Conservation (phyloP, 2,329 filamentous ascomycete species). For the Salinomyces thailandicus region DNA sequence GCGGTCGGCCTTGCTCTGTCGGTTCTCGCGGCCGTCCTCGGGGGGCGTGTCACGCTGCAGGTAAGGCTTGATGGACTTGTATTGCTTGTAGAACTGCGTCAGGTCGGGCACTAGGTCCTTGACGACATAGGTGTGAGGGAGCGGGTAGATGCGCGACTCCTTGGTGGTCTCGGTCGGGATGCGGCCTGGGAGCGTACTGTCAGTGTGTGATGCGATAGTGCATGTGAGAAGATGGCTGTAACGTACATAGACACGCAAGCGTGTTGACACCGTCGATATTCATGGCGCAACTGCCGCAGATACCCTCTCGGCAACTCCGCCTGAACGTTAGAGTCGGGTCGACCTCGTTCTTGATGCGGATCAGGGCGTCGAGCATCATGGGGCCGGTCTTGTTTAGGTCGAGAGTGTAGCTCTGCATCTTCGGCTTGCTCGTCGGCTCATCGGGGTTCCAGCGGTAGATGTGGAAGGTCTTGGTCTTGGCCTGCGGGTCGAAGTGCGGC, state of each 20-base stretch:
- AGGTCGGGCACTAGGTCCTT: slow-evolving; percentile 97
- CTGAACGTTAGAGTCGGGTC: slow-evolving; percentile 95
- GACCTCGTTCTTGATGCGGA: slow-evolving; percentile 98
- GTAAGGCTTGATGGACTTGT: slow-evolving; percentile 99
- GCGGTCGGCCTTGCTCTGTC: slow-evolving; percentile 82
- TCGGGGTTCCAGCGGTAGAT: slow-evolving; percentile 99
- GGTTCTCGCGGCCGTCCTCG: slow-evolving; percentile 80
- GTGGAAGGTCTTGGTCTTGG: slow-evolving; percentile 84
- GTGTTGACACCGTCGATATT: slow-evolving; percentile 99
- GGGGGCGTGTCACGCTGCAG: slow-evolving; percentile 81
- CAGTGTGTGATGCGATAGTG: slow-evolving; percentile 4
- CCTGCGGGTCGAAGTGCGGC: slow-evolving; percentile 45
- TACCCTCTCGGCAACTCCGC: slow-evolving; percentile 91
- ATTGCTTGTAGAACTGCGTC: slow-evolving; percentile 99
- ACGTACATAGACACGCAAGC: slow-evolving; percentile 89
- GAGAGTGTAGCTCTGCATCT: slow-evolving; percentile 88
- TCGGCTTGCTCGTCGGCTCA: slow-evolving; percentile 79
- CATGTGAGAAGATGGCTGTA: neutral
- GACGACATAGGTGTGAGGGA: slow-evolving; percentile 97
- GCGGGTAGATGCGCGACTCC: slow-evolving; percentile 90
- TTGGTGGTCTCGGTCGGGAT: slow-evolving; percentile 73
- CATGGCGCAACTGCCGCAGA: slow-evolving; percentile 98
- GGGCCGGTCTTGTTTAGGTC: slow-evolving; percentile 98
- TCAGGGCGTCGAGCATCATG: slow-evolving; percentile 94
- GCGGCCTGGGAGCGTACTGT: slow-evolving; percentile 59